Conservation (phyloP, 257 asterid genomes). For the Nemophila menziesii region DNA sequence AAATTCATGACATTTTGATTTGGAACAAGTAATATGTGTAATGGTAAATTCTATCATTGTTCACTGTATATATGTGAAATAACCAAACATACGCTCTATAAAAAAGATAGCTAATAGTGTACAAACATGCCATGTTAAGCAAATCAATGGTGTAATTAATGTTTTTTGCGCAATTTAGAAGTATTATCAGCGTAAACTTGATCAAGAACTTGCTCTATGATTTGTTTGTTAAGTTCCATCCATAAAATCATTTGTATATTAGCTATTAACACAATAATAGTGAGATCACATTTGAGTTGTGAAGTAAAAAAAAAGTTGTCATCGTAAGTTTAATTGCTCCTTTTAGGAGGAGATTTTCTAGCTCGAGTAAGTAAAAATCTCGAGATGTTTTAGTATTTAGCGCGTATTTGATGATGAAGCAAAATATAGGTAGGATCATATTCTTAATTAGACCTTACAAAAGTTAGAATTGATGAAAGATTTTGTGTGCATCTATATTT, state of each 20-base stretch:
- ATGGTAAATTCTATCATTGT: too few species aligned
- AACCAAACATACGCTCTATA: too few species aligned
- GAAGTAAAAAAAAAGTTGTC: neutral
- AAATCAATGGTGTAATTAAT: too few species aligned
- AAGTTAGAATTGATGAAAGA: neutral
- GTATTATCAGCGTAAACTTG: neutral
- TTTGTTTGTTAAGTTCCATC: neutral
- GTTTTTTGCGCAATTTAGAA: neutral
- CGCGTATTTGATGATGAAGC: too few species aligned
- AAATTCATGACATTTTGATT: neutral
- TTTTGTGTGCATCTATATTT: too few species aligned
- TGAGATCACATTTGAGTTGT: neutral
- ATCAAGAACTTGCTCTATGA: neutral
- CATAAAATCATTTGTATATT: neutral
- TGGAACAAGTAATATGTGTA: too few species aligned
- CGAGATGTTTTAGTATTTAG: too few species aligned
- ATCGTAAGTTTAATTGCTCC: neutral
- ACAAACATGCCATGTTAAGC: too few species aligned
- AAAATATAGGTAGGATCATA: too few species aligned
- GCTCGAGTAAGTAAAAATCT: neutral
- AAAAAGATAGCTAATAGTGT: too few species aligned
- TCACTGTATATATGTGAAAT: too few species aligned
- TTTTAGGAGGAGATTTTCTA: neutral
- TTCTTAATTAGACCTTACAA: too few species aligned
- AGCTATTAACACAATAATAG: neutral